Evolutionary conservation across 805 yeast genomes (phyloP), one percentile per base, ranked within the genome.

Genomic region (Spathaspora sp.): DNA sequence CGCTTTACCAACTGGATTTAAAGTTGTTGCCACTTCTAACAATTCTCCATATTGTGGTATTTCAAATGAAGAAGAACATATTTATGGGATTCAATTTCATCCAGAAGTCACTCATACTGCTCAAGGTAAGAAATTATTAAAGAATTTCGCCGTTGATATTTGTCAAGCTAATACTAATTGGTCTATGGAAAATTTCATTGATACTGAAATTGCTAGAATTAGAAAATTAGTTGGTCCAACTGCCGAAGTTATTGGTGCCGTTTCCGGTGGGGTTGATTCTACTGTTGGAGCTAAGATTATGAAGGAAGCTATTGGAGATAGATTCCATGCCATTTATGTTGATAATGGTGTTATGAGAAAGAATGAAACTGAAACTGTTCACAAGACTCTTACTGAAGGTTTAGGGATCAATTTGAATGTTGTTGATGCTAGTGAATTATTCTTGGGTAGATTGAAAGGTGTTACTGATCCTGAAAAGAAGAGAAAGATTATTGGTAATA

Each of bases 181-280:
- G 99, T 87, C 93, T 52, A 94, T 94, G 99, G 89, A 87, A 76
- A 94, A 94, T 80, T 94, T 94, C 73, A 89, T 94, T 65, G 97
- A 90, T 64, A 90, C 97, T 58, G 99, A 94, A 79, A 92, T 94
- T 64, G 84, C 87, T 60, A 86, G 99, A 74, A 94, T 94, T 62
- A 83, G 91, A 72, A 79, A 82, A 49, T 78, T 93, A 59, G 97
- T 94, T 60, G 99, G 99, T 49, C 97, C 97, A 60, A 86, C 91
- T 52, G 98, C 97, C 52, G 98, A 94, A 76, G 99, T 94, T 58
- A 94, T 94, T 66, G 99, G 99, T 75, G 99, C 99, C 51, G 99
- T 94, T 58, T 90, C 97, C 49, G 99, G 99, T 65, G 99, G 99
- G 78, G 99, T 94, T 57, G 99, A 94, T 75, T 94, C 99, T 49